Base-by-base conservation (phyloP, 1,284 basidiomycete genomes). In the Mycosarcoma maydis region DNA sequence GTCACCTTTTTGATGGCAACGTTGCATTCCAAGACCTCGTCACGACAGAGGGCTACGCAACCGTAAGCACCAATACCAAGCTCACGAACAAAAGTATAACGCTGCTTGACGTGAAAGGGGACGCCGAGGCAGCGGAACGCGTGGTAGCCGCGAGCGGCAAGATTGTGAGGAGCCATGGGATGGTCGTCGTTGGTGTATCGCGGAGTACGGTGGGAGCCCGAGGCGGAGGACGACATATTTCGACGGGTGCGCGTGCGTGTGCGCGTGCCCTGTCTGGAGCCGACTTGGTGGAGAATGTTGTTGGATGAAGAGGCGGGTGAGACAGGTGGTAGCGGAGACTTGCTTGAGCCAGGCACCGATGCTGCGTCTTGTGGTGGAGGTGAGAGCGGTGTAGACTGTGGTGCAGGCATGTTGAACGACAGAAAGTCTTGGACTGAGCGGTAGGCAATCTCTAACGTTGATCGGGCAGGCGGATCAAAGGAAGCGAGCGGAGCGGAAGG, bases 1-100 rank as follows among this genome's bases (percentile, higher is more conserved):
- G 76, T 75, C 7, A 81, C 74, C 55, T 80, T 79, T 45, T 81
- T 81, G 75, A 81, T 79, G 59, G 80, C 80, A 11, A 81, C 80
- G 19, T 81, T 76, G 58, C 65, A 73, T 16, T 75, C 72, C 20
- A 77, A 57, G 42, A 75, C 58, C 32, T 62, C 44, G 43, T 81
- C 80, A 22, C 68, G 60, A 9, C 73, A 73, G 7, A 81, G 65
- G 5, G 80, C 80, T 3, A 81, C 80, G 37, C 78, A 81, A 16
- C 80, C 80, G 36, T 81, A 81, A 6, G 80, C 77, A 16, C 80
- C 80, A 26, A 80, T 73, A 46, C 80, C 80, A 34, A 81, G 72
- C 50, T 80, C 78, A 19, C 80, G 75, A 9, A 78, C 43, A 37
- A 80, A 78, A 6, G 71, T 67, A 46, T 81, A 81, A 2, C 77